Evolutionary conservation across 805 yeast genomes (phyloP), one percentile per base, ranked within the genome.

Genomic region (Saturnispora silvae): DNA sequence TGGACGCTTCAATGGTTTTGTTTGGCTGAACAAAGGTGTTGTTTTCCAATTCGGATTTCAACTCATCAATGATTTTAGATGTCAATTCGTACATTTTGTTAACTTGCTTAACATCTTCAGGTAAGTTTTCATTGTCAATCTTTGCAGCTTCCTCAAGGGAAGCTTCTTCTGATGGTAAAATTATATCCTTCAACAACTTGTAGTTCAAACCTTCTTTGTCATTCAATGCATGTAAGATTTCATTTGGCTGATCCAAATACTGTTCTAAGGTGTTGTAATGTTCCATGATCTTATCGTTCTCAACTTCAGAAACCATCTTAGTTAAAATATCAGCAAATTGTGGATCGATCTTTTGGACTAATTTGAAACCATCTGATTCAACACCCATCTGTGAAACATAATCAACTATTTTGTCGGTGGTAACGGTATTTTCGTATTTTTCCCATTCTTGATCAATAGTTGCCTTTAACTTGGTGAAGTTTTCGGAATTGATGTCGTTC

Each of bases 41-140:
- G 14, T 43, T 44, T 28, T 50, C 46, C 20, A 54, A 35, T 23
- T 60, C 61, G 9, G 37, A 34, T 39, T 51, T 50, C 31, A 56
- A 37, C 40, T 60, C 60, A 20, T 45, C 43, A 33, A 57, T 48
- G 1, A 53, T 53, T 29, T 47, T 44, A 22, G 57, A 35, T 27
- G 54, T 45, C 33, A 48, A 23, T 39, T 59, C 63, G 41, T 52
- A 59, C 27, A 45, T 40, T 31, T 50, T 43, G 41, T 59, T 57
- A 30, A 53, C 45, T 26, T 43, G 31, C 11, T 34, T 35, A 27
- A 50, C 50, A 15, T 54, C 56, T 11, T 31, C 37, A 8, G 49
- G 19, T 16, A 52, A 37, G 4, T 34, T 22, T 6, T 46, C 30
- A 40, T 52, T 49, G 35, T 56, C 23, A 7, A 13, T n/a, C 7